A percentile compares a stretch with the other conserved stretches of the same genome.
These are phyloP conservation scores for Torulaspora maleeae DNA, from an alignment of 805 yeast species.

Conservation along the genomic window DNA sequence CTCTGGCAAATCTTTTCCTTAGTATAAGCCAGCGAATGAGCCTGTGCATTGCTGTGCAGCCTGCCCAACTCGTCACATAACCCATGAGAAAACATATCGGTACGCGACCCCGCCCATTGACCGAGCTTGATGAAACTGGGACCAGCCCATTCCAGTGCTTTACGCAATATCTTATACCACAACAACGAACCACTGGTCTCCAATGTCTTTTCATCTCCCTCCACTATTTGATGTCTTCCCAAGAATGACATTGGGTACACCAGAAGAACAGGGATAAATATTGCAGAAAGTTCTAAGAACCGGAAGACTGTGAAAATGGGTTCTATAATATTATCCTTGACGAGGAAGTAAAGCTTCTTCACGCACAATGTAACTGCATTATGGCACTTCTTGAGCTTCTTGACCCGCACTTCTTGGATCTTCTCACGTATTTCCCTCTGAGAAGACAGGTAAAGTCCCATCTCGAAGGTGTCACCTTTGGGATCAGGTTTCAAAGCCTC, in stretches of 20 bases:
- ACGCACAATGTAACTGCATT: conserved; percentile 30
- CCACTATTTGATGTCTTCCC: conserved; percentile 19
- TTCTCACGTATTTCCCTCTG: conserved; percentile 49
- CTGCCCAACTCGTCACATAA: conserved; percentile 72
- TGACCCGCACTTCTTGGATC: conserved; percentile 34
- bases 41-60: conserved; percentile 76
- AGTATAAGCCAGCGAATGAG: conserved; percentile 65
- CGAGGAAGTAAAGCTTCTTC: conserved; percentile 40
- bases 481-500: conserved; percentile 38
- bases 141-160: conserved; percentile 78
- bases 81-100: conserved; percentile 80
- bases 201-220: conserved; percentile 12
- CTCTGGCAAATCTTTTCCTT: conserved; percentile 52
- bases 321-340: conserved; percentile 56
- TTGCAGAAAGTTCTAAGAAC: conserved; percentile 57
- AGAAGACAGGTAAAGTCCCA: conserved; percentile 58
- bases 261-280: conserved; percentile 67
- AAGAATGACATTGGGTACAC: conserved; percentile 54
- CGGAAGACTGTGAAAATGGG: conserved; percentile 67
- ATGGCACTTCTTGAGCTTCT: conserved; percentile 17
- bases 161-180: conserved; percentile 67
- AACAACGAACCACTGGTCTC: conserved; percentile 57
- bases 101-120: conserved; percentile 98
- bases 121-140: conserved; percentile 90
- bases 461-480: conserved; percentile 61